These are phyloP conservation scores for Paecilomyces sp. DNA, from an alignment of 2,329 filamentous ascomycete genomes.

Conservation along the genomic window DNA sequence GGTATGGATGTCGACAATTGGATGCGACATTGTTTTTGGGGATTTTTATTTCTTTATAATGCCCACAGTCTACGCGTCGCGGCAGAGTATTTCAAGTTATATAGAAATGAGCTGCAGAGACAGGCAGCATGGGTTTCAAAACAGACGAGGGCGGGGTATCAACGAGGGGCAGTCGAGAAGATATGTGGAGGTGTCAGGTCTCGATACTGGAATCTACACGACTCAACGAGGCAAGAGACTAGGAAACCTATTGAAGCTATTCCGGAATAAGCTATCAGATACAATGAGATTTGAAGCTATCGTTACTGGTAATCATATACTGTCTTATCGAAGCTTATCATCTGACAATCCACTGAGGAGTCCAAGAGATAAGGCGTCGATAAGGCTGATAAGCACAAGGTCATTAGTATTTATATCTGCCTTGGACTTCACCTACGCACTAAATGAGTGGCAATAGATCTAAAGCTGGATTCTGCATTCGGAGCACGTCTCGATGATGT, in stretches of 20 bases:
- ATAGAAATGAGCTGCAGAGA: neutral
- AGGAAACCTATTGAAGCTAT: neutral
- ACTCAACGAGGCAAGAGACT: neutral
- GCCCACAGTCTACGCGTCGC: too few relatives aligned
- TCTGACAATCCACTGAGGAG: neutral
- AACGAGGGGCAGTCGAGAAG: neutral
- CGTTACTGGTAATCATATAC: neutral
- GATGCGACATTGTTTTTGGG: constrained; percentile 17
- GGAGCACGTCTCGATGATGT: neutral
- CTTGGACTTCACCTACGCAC: neutral
- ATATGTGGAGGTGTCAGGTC: neutral
- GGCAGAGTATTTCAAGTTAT: too few relatives aligned
- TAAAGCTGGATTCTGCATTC: neutral
- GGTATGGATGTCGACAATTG: constrained; percentile 55
- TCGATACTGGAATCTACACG: neutral
- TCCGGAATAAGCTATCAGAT: neutral
- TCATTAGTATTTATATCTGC: neutral
- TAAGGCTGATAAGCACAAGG: neutral
- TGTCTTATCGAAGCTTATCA: neutral
- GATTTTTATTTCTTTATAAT: neutral
- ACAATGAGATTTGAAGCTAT: neutral
- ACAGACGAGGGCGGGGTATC: neutral
- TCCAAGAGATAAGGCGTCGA: neutral
- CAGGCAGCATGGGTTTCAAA: neutral
- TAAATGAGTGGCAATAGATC: neutral